Evolutionary conservation across 2,329 filamentous ascomycete species (phyloP), one percentile per base, ranked within the genome.

Genomic region (Mycocentrospora acerina): DNA sequence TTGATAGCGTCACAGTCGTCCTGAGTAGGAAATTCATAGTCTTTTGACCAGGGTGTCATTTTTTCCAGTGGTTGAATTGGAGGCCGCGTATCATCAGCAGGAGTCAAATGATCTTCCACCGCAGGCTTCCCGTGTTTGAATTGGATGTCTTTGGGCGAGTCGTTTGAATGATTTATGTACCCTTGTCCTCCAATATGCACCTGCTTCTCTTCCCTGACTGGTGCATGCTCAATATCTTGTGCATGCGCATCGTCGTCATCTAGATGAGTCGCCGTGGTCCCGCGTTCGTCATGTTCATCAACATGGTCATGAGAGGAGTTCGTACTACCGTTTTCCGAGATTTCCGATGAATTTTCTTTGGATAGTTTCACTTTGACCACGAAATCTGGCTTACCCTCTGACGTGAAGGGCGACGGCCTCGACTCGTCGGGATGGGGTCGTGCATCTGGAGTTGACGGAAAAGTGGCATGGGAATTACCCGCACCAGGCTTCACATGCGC

Each of bases 1-100:
- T 57, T 53, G 27, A 57, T 29, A 40, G 57, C 35, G 58, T 68
- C 42, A 17, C 51, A 56, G 22, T 57, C 57, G 14, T 61, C 59
- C 37, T 66, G 64, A 46, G 45, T 29, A 9, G 52, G 53, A 14
- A 48, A 53, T 3, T 28, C 35, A 37, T 55, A 60, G 10, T 29
- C 37, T 17, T 36, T 45, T 11, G 34, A 40, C 40, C 40, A 57
- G 3, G 36, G 29, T 35, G 38, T 43, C 48, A 35, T 45, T 29
- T 38, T 35, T 28, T 34, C 30, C 27, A 35, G 30, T 29, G 16
- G 30, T 37, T 35, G 28, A 32, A 53, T 46, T 2, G 46, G 41
- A 13, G 18, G 18, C 24, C 34, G 16, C 4, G 15, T 16, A 24
- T 37, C 22, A 3, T 40, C 39, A 7, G 9, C n/a, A 7, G 35